Evolutionary conservation across 2,329 filamentous ascomycete species (phyloP).

Genomic region (Penicillium sp.): DNA sequence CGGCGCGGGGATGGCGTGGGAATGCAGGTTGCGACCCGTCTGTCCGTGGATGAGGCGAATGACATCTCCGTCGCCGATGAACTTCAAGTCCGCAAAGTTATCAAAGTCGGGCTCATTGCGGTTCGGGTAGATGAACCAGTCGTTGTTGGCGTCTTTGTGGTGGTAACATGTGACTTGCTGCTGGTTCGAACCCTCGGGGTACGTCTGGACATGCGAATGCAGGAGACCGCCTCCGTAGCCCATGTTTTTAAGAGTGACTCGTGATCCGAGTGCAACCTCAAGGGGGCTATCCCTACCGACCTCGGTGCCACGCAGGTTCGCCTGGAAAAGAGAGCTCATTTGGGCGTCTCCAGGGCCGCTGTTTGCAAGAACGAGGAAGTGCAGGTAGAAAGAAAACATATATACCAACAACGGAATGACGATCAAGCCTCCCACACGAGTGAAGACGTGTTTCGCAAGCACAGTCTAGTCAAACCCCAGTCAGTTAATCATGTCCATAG

Average conservation of each 20-base stretch:
- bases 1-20: constrained; percentile 82
- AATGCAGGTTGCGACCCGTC: constrained; percentile 95
- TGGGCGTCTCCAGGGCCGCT: constrained; percentile 97
- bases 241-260: constrained; percentile 97
- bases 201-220: constrained; percentile 94
- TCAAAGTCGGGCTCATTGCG: constrained; percentile 70
- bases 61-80: constrained; percentile 69
- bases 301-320: constrained; percentile 87
- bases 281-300: constrained; percentile 93
- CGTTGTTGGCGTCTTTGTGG: constrained; percentile 99
- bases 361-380: constrained; percentile 90
- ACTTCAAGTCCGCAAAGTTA: constrained; percentile 64
- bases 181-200: constrained; percentile 85
- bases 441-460: constrained; percentile 71
- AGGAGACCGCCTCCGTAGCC: constrained; percentile 94
- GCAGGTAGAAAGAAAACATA: constrained; percentile 89
- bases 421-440: constrained; percentile 82
- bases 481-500: neutral
- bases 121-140: constrained; percentile 99
- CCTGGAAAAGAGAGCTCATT: constrained; percentile 99
- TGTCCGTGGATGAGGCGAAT: constrained; percentile 90
- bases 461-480: constrained; percentile 47
- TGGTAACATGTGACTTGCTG: constrained; percentile 99
- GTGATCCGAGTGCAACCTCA: constrained; percentile 83
- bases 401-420: constrained; percentile 86